Percentiles rank a stretch among this genome's conserved stretches.
Conservation (phyloP, 331 rosid genomes). For the Malus hybrid region DNA sequence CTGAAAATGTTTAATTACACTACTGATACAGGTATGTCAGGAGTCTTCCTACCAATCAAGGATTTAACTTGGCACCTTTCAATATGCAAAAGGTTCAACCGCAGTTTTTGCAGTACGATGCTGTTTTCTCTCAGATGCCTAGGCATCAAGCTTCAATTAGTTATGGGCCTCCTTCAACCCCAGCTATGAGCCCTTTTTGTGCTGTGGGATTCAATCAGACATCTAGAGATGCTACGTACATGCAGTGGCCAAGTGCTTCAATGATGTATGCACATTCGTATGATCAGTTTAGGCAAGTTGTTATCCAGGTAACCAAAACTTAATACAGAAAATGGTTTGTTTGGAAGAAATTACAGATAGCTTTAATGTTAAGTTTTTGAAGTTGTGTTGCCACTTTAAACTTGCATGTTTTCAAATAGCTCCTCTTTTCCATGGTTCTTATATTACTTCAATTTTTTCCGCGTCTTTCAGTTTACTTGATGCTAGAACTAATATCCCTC, state of each 20-base stretch:
- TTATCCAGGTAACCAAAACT: conserved; percentile 53
- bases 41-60: conserved; percentile 49
- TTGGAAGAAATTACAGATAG: background rate
- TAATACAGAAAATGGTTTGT: background rate
- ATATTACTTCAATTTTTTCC: background rate
- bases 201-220: conserved; percentile 54
- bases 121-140: conserved; percentile 50
- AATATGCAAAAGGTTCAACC: conserved; percentile 57
- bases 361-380: background rate
- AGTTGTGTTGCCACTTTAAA: background rate
- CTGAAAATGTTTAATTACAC: background rate
- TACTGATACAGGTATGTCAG: conserved; percentile 60
- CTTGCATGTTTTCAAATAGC: background rate
- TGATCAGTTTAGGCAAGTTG: conserved; percentile 73
- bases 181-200: conserved; percentile 49
- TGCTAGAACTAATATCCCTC: background rate
- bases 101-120: conserved; percentile 62
- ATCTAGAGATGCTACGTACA: conserved; percentile 44
- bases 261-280: conserved; percentile 77
- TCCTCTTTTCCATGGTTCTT: background rate
- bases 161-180: conserved; percentile 47
- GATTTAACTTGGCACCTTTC: conserved; percentile 51
- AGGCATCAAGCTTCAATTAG: conserved; percentile 42
- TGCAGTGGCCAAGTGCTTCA: conserved; percentile 71
- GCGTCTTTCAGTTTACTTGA: background rate